Evolutionary conservation across 106 monocot genomes (phyloP).

Genomic region (Amphibolis antarctica): DNA sequence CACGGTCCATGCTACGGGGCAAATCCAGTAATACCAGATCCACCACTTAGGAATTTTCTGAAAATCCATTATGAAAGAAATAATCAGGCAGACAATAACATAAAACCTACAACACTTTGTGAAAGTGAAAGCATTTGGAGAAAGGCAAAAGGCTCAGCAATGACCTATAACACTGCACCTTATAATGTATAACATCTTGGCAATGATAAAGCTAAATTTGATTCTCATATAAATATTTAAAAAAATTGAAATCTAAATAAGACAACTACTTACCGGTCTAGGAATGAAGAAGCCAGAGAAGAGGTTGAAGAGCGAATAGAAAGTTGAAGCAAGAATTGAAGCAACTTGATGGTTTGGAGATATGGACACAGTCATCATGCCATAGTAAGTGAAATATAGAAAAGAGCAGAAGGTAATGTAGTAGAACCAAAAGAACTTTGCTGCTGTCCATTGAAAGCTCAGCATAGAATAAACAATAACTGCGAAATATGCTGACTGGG

Average conservation of each 20-base stretch:
- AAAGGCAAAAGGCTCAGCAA: too few species aligned
- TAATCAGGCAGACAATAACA: too few species aligned
- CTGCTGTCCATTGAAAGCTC: slow-evolving; percentile 42
- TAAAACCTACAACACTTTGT: too few species aligned
- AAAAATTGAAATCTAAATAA: background rate
- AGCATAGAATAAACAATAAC: slow-evolving; percentile 46
- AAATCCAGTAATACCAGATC: slow-evolving; percentile 75
- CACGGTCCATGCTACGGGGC: slow-evolving; percentile 56
- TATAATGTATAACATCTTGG: too few species aligned
- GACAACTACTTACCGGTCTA: slow-evolving; percentile 30
- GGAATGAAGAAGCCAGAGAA: slow-evolving; percentile 75
- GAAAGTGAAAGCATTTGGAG: too few species aligned
- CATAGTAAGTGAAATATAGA: slow-evolving; percentile 60
- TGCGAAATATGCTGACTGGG: slow-evolving; percentile 28
- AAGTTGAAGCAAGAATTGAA: slow-evolving; percentile 21
- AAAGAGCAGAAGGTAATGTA: slow-evolving; percentile 37
- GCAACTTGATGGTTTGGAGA: slow-evolving; percentile 49
- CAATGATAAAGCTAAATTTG: too few species aligned
- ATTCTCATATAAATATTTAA: too few species aligned
- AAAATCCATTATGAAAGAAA: background rate
- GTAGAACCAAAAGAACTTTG: slow-evolving; percentile 58
- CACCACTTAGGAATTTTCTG: slow-evolving; percentile 70
- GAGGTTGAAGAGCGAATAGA: slow-evolving; percentile 50
- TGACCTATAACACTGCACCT: too few species aligned
- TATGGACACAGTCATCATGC: slow-evolving; percentile 56